Conservation (phyloP, 2,329 filamentous ascomycete genomes). For the Hortaea sp. region DNA sequence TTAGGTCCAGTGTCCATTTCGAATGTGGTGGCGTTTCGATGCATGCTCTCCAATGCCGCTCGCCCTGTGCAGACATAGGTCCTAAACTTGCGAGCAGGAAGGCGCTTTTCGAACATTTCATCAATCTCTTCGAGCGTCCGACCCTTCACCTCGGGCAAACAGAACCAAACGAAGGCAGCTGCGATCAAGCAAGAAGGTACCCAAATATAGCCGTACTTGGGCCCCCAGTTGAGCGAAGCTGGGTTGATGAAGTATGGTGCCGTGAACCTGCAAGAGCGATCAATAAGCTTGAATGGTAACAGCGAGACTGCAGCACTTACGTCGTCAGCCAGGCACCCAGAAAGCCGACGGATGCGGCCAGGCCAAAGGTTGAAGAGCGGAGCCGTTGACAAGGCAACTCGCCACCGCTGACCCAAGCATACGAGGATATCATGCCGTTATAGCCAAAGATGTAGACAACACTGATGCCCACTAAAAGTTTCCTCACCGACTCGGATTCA, state of each 20-base stretch:
- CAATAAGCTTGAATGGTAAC: not conserved
- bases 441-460: slow-evolving; percentile 46
- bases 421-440: slow-evolving; percentile 44
- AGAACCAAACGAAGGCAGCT: slow-evolving; percentile 35
- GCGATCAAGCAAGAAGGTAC: slow-evolving; percentile 27
- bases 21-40: not conserved
- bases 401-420: slow-evolving; percentile 48
- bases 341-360: slow-evolving; percentile 44
- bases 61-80: slow-evolving; percentile 21
- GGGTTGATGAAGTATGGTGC: slow-evolving; percentile 53
- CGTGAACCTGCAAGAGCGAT: slow-evolving; percentile 31
- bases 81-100: slow-evolving; percentile 37
- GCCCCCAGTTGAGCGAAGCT: slow-evolving; percentile 44
- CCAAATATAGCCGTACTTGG: slow-evolving; percentile 50
- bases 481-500: slow-evolving; percentile 28
- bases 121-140: slow-evolving; percentile 30
- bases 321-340: slow-evolving; percentile 48
- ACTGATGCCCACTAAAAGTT: slow-evolving; percentile 43
- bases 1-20: not conserved
- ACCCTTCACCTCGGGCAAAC: slow-evolving; percentile 44
- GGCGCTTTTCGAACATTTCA: slow-evolving; percentile 39
- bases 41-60: slow-evolving; percentile 4
- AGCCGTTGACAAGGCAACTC: slow-evolving; percentile 49
- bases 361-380: slow-evolving; percentile 47
- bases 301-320: not conserved